Evolutionary conservation across 306 rosid genomes (phyloP).

Genomic region (Gynostemma pentaphyllum): DNA sequence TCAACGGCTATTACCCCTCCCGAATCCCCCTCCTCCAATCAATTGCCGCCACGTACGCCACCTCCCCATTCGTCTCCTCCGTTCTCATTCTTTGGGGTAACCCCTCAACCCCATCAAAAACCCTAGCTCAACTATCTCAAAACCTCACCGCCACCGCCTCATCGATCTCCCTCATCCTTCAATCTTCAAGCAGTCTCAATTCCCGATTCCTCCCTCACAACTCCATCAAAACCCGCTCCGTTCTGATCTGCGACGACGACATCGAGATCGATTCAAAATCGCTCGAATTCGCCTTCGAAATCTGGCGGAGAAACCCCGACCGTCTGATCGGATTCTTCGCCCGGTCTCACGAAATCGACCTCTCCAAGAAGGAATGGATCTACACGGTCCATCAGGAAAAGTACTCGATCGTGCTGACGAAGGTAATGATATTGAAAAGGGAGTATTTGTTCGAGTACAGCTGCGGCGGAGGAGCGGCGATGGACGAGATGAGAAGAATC

Average conservation of each 20-base stretch:
- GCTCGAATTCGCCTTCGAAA: constrained; percentile 46
- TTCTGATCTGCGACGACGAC: constrained; percentile 78
- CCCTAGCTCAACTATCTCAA: constrained; percentile 25
- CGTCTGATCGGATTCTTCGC: constrained; percentile 62
- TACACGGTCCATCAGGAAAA: constrained; percentile 73
- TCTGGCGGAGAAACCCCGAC: constrained; percentile 40
- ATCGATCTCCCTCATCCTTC: constrained; percentile 34
- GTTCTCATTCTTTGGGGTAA: constrained; percentile 86
- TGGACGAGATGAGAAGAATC: constrained; percentile 32
- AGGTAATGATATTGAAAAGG: constrained; percentile 45
- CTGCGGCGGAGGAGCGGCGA: constrained; percentile 43
- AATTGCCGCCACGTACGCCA: constrained; percentile 44
- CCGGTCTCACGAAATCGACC: constrained; percentile 64
- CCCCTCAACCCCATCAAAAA: constrained; percentile 42
- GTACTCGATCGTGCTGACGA: constrained; percentile 74
- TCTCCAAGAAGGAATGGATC: constrained; percentile 55
- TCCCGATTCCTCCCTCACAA: constrained; percentile 59
- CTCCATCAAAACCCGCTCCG: constrained; percentile 44
- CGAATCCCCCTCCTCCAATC: constrained; percentile 77
- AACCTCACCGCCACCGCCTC: constrained; percentile 35
- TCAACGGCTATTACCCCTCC: constrained; percentile 71
- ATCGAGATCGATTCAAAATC: constrained; percentile 48
- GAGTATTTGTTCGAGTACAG: constrained; percentile 42
- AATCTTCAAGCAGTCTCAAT: constrained; percentile 50
- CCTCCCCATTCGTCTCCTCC: constrained; percentile 47